phyloP scores from a whole-genome alignment of 2,329 filamentous ascomycete species.

The Aspergillus novoparasiticus region DNA sequence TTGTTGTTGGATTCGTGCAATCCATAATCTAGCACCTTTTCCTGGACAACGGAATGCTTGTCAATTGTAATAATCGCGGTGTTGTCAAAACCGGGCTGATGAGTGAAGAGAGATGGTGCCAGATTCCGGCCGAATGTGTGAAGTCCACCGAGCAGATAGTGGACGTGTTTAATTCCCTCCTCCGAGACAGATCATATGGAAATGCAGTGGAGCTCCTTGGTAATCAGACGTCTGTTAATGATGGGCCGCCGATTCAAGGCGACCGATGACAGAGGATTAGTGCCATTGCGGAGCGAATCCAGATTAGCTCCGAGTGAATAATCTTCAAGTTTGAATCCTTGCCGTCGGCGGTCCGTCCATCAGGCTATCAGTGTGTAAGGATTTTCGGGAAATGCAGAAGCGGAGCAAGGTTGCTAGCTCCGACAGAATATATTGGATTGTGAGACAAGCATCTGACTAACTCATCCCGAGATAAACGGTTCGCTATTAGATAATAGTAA shows the following conservation, averaged over 20 bases:
- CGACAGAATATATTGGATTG: neutral
- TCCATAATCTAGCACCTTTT: neutral
- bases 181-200: neutral
- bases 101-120: neutral
- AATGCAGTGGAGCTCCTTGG: neutral
- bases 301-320: neutral
- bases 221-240: neutral
- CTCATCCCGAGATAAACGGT: neutral
- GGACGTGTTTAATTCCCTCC: neutral
- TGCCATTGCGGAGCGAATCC: neutral
- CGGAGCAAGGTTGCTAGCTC: neutral
- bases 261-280: neutral
- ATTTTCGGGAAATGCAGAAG: neutral
- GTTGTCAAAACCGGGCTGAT: neutral
- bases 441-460: neutral
- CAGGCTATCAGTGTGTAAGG: neutral
- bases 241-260: neutral
- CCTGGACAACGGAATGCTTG: neutral
- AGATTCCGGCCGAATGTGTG: neutral
- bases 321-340: neutral
- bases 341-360: neutral
- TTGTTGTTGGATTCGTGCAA: neutral
- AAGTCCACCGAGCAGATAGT: neutral
- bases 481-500: neutral
- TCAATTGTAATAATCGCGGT: too few species aligned